phyloP scores from a whole-genome alignment of 2,329 filamentous ascomycete genomes.

The Colletotrichum sp. region DNA sequence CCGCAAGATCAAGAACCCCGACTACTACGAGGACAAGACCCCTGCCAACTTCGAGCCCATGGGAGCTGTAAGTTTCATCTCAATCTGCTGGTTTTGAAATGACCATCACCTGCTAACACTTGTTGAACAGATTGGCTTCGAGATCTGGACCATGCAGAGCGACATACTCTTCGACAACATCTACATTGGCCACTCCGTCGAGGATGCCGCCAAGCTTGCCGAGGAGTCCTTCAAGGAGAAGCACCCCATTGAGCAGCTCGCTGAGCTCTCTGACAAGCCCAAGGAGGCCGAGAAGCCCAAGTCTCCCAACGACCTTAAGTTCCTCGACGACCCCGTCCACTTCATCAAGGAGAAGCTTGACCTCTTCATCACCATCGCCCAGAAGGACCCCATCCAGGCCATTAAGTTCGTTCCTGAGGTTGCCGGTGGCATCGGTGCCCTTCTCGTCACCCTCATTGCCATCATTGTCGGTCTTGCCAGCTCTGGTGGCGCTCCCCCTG shows the following conservation, averaged over 20 bases:
- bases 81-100: not conserved
- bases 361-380: constrained; percentile 83
- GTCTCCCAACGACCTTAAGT: constrained; percentile 79
- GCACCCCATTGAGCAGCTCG: constrained; percentile 79
- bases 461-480: constrained; percentile 72
- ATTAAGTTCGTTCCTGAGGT: constrained; percentile 92
- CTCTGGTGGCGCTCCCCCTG: constrained; percentile 64
- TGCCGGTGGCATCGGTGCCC: constrained; percentile 76
- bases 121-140: constrained; percentile 82
- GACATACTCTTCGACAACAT: constrained; percentile 99
- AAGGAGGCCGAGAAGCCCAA: constrained; percentile 70
- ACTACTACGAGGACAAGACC: constrained; percentile 96
- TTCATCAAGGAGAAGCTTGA: constrained; percentile 94
- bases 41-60: constrained; percentile 98
- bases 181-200: constrained; percentile 97
- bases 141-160: constrained; percentile 99
- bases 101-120: not conserved
- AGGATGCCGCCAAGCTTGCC: constrained; percentile 88
- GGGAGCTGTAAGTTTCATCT: constrained; percentile 76
- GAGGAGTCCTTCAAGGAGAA: constrained; percentile 91
- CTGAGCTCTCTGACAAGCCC: constrained; percentile 81
- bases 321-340: constrained; percentile 86
- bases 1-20: constrained; percentile 95
- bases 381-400: constrained; percentile 82
- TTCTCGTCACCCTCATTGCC: constrained; percentile 72